Base-by-base conservation (phyloP, 1,284 basidiomycete species). In the Mycosarcoma mackinlayi region DNA sequence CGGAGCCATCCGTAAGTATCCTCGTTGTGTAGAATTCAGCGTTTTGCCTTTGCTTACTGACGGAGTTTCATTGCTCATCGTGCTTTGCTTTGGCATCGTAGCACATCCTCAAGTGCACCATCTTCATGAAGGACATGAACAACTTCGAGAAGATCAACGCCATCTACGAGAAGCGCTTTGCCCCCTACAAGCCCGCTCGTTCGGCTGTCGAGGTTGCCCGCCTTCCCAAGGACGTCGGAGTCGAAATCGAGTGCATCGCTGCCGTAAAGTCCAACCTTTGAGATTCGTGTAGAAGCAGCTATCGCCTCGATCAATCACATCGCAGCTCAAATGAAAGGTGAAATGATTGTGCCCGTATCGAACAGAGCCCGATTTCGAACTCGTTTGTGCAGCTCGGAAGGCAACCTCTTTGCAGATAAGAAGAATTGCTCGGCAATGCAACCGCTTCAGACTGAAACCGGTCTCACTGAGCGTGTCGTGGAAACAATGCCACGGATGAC, bases 221-320 rank as follows among this genome's bases (percentile, higher is more conserved):
- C 35, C 86, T 92, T 34, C 91, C 91, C 30, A 88, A 88, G 82
- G 89, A 90, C 75, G 91, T 90, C 13, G 86, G 94, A 33, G 90
- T 97, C 52, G 95, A 98, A 86, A 88, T 98, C 68, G 94, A 98
- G 85, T 90, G 89, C 76, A 91, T 95, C 81, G 92, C 90, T 23
- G 76, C 78, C 16, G 78, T 80, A 61, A 77, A 76, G 67, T 52
- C 64, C 44, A 66, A 59, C 48, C 63, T 66, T 34, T 66, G 28
- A 60, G 11, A n/a, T 10, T 8, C n/a, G 16, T 40, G n/a, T 23
- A 28, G 27, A 30, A 2, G 14, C 13, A 42, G 40, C 40, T n/a
- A 18, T 18, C 10, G 19, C n/a, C 24, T n/a, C n/a, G 16, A 27
- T 19, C 9, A 8, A 30, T 42, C 41, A 30, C 41, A 28, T 41